A percentile compares a stretch with the other conserved stretches of the same genome.
Evolutionary conservation across 2,329 filamentous ascomycete genomes (phyloP).

Genomic region (Lasiodiplodia theobromae): DNA sequence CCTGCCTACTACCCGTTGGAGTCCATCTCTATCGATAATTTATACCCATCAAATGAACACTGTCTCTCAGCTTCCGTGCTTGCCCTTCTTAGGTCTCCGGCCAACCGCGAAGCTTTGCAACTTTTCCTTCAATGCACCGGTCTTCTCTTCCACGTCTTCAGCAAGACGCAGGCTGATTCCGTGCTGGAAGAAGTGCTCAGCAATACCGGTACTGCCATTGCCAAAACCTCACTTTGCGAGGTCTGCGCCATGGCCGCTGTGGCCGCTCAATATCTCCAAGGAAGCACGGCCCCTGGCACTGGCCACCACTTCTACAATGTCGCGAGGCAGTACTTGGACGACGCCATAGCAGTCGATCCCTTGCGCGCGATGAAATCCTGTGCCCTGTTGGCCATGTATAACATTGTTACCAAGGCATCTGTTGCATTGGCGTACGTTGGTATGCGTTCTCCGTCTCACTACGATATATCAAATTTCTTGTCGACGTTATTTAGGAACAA

Average conservation of each 20-base stretch:
- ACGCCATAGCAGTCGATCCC: slow-evolving; percentile 33
- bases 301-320: slow-evolving; percentile 36
- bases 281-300: slow-evolving; percentile 30
- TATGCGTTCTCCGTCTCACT: slow-evolving; percentile 10
- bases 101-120: slow-evolving; percentile 27
- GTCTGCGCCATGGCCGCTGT: slow-evolving; percentile 35
- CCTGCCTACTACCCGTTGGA: not conserved
- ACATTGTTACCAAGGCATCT: slow-evolving; percentile 34
- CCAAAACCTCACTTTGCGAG: slow-evolving; percentile 31
- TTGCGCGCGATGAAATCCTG: slow-evolving; percentile 36
- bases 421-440: slow-evolving; percentile 36
- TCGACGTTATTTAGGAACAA: not conserved
- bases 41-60: not conserved
- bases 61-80: not conserved
- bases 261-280: slow-evolving; percentile 32
- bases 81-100: not conserved
- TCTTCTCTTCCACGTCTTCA: slow-evolving; percentile 34
- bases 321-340: slow-evolving; percentile 34
- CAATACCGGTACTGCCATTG: slow-evolving; percentile 12
- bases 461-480: not conserved
- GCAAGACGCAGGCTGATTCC: slow-evolving; percentile 30
- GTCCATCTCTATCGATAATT: not conserved
- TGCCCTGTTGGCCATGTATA: slow-evolving; percentile 36
- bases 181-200: slow-evolving; percentile 31
- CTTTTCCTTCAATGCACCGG: slow-evolving; percentile 35